A percentile compares a stretch with the other conserved stretches of the same genome.
phyloP scores from a whole-genome alignment of 2,329 filamentous ascomycete genomes.

The Rugonectria rugulosa region DNA sequence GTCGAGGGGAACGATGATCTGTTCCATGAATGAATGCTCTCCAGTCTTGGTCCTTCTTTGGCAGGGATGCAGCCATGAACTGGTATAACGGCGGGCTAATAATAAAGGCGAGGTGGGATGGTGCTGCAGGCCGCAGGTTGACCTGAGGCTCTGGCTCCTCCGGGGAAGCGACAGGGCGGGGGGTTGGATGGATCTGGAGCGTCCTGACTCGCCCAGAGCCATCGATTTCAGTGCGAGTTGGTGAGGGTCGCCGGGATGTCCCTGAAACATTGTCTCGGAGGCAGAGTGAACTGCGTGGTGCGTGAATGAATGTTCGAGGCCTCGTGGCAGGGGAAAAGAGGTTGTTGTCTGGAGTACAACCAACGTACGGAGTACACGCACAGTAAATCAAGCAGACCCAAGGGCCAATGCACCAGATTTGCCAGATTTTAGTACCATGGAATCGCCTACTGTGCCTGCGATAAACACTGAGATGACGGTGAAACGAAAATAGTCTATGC shows the following conservation, averaged over 20 bases:
- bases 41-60: too few species aligned
- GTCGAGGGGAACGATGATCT: neutral
- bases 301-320: constrained; percentile 2
- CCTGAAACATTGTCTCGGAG: too few species aligned
- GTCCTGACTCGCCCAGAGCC: constrained; percentile 13
- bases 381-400: too few species aligned
- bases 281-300: constrained; percentile 4
- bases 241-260: constrained; percentile 9
- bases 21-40: neutral
- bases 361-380: too few species aligned
- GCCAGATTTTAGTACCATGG: too few species aligned
- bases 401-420: too few species aligned
- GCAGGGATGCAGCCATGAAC: constrained; percentile 9
- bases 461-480: too few species aligned
- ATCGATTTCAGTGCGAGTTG: neutral
- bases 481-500: too few species aligned
- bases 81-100: constrained; percentile 11
- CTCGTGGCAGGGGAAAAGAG: neutral
- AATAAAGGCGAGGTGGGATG: constrained; percentile 12
- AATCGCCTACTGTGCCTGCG: too few species aligned
- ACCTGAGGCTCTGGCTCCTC: constrained; percentile 35
- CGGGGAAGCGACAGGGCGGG: constrained; percentile 20
- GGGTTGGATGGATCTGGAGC: constrained; percentile 4
- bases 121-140: constrained; percentile 34
- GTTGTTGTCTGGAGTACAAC: too few species aligned